These are phyloP conservation scores for Fomitopsis betulina DNA, from an alignment of 1,284 basidiomycete genomes.

Conservation along the genomic window DNA sequence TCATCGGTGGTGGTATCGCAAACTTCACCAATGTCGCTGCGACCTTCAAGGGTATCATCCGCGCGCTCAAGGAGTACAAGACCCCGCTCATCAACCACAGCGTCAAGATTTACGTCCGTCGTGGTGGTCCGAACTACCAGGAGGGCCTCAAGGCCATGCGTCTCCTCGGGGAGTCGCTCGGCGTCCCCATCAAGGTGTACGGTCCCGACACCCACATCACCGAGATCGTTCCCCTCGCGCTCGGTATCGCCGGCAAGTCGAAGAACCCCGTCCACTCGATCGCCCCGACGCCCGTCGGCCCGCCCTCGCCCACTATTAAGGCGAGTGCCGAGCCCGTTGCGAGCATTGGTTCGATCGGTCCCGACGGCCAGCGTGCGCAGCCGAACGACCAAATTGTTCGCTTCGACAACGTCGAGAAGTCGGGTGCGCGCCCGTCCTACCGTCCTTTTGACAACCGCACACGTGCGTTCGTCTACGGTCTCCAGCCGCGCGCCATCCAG, in stretches of 20 bases:
- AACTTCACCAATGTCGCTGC: constrained; percentile 99
- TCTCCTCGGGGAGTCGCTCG: constrained; percentile 94
- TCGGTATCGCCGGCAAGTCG: constrained; percentile 65
- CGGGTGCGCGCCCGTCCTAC: constrained; percentile 65
- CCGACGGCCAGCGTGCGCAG: constrained; percentile 81
- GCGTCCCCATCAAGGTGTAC: constrained; percentile 95
- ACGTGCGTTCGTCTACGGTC: constrained; percentile 95
- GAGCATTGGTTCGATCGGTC: constrained; percentile 69
- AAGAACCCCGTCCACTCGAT: constrained; percentile 35
- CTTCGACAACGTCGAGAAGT: constrained; percentile 53
- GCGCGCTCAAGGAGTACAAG: constrained; percentile 94
- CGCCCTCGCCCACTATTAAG: constrained; percentile 31
- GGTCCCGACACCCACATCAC: constrained; percentile 99
- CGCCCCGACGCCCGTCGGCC: constrained; percentile 33
- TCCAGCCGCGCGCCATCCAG: constrained; percentile 98
- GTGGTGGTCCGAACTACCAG: constrained; percentile 99
- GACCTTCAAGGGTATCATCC: constrained; percentile 99
- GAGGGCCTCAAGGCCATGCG: constrained; percentile 99
- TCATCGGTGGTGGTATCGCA: constrained; percentile 99
- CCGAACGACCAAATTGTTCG: constrained; percentile 86
- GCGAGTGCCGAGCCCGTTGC: constrained; percentile 10
- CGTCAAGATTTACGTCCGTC: constrained; percentile 94
- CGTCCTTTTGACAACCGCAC: constrained; percentile 91
- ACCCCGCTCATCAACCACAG: constrained; percentile 77
- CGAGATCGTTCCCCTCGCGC: constrained; percentile 95